phyloP scores from a whole-genome alignment of 2,329 filamentous ascomycete species.

The Pseudogymnoascus sp. region DNA sequence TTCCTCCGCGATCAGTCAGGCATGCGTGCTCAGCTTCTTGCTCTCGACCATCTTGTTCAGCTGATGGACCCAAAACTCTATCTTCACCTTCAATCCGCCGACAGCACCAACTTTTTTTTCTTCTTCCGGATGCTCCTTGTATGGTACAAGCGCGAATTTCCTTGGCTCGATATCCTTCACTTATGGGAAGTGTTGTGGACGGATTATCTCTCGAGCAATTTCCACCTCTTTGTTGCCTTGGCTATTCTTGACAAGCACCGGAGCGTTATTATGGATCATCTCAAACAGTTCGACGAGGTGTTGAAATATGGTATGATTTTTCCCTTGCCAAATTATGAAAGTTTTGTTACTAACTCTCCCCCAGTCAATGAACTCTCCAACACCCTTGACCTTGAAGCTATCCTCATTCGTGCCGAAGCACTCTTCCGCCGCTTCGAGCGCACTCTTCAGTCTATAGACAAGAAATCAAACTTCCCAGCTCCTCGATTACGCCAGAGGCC shows the following conservation, averaged over 20 bases:
- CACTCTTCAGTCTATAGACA: constrained; percentile 84
- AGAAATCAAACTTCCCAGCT: constrained; percentile 74
- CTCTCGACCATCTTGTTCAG: constrained; percentile 88
- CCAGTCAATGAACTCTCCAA: constrained; percentile 89
- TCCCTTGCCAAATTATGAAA: background rate
- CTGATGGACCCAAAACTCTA: constrained; percentile 96
- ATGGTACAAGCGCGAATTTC: constrained; percentile 97
- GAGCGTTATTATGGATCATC: constrained; percentile 91
- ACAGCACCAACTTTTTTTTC: constrained; percentile 99
- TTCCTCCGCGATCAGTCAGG: constrained; percentile 93
- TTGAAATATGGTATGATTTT: constrained; percentile 74
- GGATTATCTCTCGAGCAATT: constrained; percentile 78
- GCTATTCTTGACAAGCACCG: constrained; percentile 93
- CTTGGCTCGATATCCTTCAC: constrained; percentile 75
- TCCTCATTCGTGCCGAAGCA: constrained; percentile 77
- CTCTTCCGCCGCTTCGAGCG: constrained; percentile 84
- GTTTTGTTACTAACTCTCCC: constrained; percentile 11
- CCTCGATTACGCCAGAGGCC: constrained; percentile 32
- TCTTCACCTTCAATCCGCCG: constrained; percentile 76
- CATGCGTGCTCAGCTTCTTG: constrained; percentile 85
- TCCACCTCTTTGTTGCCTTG: constrained; percentile 88
- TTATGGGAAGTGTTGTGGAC: constrained; percentile 96
- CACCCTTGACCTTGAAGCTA: constrained; percentile 83
- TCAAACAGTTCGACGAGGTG: constrained; percentile 93
- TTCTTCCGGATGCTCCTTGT: constrained; percentile 99